Base-by-base conservation (phyloP, 1,139 yeast species). In the Candida sp. region DNA sequence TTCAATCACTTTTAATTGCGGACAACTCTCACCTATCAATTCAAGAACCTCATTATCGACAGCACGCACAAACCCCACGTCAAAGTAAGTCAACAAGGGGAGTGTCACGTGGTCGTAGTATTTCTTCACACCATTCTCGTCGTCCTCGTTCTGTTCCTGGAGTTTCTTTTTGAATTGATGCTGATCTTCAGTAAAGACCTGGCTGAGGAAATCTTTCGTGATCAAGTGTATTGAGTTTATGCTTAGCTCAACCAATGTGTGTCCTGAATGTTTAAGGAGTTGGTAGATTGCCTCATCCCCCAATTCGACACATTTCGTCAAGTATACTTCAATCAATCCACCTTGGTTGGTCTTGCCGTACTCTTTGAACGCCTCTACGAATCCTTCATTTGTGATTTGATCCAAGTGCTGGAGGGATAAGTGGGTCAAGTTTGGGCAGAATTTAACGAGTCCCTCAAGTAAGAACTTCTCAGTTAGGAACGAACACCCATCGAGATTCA, bases 41-140 rank as follows among this genome's bases (percentile, higher is more conserved):
- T 77, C 76, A 11, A 90, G 66, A 0, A 85, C 75, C 33, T 76
- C 81, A 67, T 91, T 89, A 65, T 90, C 90, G 4, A 90, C 80
- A 23, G 84, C 74, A 47, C 96, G 73, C 2, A 90, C 90, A 70
- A 92, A 92, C 0, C 97, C 94, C 11, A 84, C 62, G 65, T 92
- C 94, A 30, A 88, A 62, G 27, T 83, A 78, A 0, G 90, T 83
- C 48, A 92, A 69, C 38, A 84, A 73, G 0, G 90, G 90, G 22
- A 76, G 63, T 3, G 58, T 46, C 3, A 72, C 53, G 38, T 65
- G 62, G 3, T 59, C 48, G 46, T 52, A 72, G 47, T 56, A 67
- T n/a, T 17, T 33, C 5, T 52, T 47, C 3, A 53, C 58, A 7
- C 56, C 55, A 4, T 34, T 56, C 25, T 37, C 32, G 7, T 56